A percentile compares a stretch with the other conserved stretches of the same genome.
Conservation (phyloP, 768 basidiomycete genomes). For the Crepidotus variabilis region DNA sequence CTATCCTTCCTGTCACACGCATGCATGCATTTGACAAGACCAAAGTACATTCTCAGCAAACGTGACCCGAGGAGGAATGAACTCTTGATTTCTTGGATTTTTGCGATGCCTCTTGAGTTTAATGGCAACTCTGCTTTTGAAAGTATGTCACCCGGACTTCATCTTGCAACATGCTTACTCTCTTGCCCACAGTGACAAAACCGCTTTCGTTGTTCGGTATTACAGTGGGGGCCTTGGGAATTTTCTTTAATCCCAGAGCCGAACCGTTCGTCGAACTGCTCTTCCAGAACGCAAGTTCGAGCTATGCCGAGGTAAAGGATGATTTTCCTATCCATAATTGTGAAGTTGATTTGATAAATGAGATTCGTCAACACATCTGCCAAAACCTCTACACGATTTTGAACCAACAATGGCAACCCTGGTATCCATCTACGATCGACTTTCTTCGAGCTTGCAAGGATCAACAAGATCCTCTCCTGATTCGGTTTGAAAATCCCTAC, state of each 20-base stretch:
- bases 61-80: conserved; percentile 79
- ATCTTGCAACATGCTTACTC: conserved; percentile 1
- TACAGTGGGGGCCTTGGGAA: conserved; percentile 61
- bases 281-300: conserved; percentile 74
- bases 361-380: conserved; percentile 73
- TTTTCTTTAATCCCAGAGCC: conserved; percentile 63
- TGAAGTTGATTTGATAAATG: conserved; percentile 1
- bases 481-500: conserved; percentile 38
- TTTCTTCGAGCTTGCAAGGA: conserved; percentile 54
- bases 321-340: not conserved
- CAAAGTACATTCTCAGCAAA: conserved; percentile 44
- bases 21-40: not conserved
- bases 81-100: conserved; percentile 72
- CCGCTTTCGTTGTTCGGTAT: conserved; percentile 62
- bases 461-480: conserved; percentile 52
- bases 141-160: conserved; percentile 43
- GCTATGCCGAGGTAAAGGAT: conserved; percentile 73
- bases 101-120: conserved; percentile 76
- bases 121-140: conserved; percentile 83
- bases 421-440: conserved; percentile 49
- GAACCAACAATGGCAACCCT: conserved; percentile 64
- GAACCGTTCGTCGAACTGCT: conserved; percentile 67
- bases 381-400: conserved; percentile 58
- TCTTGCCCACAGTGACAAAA: conserved; percentile 60
- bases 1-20: not conserved